A percentile compares a stretch with the other conserved stretches of the same genome.
Conservation (phyloP, 805 yeast species). For the Schizosaccharomyces pombe region DNA sequence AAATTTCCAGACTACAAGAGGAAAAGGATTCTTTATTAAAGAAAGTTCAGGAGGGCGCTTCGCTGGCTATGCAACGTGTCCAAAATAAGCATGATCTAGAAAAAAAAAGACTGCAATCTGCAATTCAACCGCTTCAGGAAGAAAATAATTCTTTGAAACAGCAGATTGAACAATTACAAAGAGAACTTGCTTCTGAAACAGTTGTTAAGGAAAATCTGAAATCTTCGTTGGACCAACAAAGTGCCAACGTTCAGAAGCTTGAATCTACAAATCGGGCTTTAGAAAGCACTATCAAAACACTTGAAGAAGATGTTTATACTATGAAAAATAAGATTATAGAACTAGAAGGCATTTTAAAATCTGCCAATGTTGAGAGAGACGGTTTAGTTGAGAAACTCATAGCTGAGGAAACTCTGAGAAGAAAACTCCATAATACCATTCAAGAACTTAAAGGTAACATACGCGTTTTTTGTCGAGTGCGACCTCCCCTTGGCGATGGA, state of each 20-base stretch:
- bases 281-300: constrained; percentile 9
- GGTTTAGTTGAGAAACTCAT: constrained; percentile 15
- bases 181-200: constrained; percentile 1
- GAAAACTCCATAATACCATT: constrained; percentile 44
- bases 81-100: background rate
- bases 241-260: constrained; percentile 10
- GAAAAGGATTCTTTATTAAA: background rate
- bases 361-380: background rate
- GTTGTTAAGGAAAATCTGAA: constrained; percentile 14
- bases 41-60: background rate
- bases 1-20: background rate
- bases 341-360: constrained; percentile 6
- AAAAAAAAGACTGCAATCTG: background rate
- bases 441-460: constrained; percentile 85
- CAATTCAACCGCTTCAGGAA: background rate
- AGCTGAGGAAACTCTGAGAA: constrained; percentile 31
- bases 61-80: background rate
- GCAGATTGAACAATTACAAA: background rate
- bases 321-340: constrained; percentile 10
- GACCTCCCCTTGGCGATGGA: constrained; percentile 30
- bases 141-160: background rate
- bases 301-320: constrained; percentile 8
- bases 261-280: constrained; percentile 10
- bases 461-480: constrained; percentile 65
- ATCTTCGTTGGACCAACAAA: constrained; percentile 14